A percentile compares a stretch with the other conserved stretches of the same genome.
Conservation (phyloP, 2,329 filamentous ascomycete genomes). For the Graphium sp. region DNA sequence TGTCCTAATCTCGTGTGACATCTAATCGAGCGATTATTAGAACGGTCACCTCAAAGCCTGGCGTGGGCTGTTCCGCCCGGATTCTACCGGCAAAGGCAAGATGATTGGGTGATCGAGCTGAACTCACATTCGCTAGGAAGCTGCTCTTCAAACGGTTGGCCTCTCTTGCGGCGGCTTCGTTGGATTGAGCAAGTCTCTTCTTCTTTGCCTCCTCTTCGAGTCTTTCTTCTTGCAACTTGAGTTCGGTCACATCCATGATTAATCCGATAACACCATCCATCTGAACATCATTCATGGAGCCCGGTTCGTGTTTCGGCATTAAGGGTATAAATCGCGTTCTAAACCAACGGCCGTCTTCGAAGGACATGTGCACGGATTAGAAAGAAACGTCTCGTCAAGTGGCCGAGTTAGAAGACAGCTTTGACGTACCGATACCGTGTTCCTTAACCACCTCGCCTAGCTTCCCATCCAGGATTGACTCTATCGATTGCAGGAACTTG, state of each 20-base stretch:
- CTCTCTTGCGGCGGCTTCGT: conserved; percentile 64
- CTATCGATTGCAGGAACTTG: conserved; percentile 39
- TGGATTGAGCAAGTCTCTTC: conserved; percentile 53
- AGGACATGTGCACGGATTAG: conserved; percentile 2
- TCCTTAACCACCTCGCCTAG: conserved; percentile 45
- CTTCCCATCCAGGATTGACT: conserved; percentile 46
- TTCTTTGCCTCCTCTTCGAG: conserved; percentile 48
- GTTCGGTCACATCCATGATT: conserved; percentile 64
- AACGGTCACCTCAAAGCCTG: no score
- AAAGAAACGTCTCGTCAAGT: no score
- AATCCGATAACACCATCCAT: conserved; percentile 62
- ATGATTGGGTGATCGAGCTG: background rate
- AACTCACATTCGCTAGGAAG: conserved; percentile 48
- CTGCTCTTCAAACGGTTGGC: conserved; percentile 67
- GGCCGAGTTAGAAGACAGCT: background rate
- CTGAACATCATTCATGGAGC: conserved; percentile 23
- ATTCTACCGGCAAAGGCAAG: background rate
- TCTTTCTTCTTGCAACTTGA: conserved; percentile 47
- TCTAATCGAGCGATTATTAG: conserved; percentile 18
- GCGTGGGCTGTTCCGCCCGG: background rate
- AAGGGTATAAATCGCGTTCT: conserved; percentile 51
- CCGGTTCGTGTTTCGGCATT: conserved; percentile 12
- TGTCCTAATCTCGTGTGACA: conserved; percentile 67
- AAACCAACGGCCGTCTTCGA: conserved; percentile 44
- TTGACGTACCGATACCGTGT: conserved; percentile 31